Percentiles rank a stretch among this genome's conserved stretches.
Conservation (phyloP, 768 basidiomycete genomes). For the Suillus hirtellus region DNA sequence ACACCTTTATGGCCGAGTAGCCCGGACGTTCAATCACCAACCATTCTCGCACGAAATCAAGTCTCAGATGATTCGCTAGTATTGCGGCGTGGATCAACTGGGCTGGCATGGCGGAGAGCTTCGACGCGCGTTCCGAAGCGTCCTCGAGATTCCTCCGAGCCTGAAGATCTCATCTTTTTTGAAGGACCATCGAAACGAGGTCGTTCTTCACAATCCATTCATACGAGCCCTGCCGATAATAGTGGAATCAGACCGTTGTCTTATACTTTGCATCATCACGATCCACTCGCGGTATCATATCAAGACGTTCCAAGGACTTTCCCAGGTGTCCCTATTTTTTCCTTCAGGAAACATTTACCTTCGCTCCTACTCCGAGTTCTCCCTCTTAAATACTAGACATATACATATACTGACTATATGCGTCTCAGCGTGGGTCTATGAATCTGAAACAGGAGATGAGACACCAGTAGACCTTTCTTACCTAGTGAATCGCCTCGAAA, state of each 20-base stretch:
- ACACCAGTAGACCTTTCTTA: conserved; percentile 37
- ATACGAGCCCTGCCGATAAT: not conserved
- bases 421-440: conserved; percentile 41
- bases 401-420: conserved; percentile 15
- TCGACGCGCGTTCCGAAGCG: not conserved
- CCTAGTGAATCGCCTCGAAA: conserved; percentile 43
- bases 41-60: conserved; percentile 6
- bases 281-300: not conserved
- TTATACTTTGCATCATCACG: not conserved
- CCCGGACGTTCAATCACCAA: not conserved
- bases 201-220: conserved; percentile 6
- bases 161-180: not conserved
- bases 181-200: not conserved
- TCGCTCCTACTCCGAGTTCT: not conserved
- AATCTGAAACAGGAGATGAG: conserved; percentile 42
- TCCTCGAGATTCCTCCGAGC: not conserved
- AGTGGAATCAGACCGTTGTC: not conserved
- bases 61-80: conserved; percentile 16
- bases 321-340: not conserved
- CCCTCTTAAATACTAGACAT: not conserved
- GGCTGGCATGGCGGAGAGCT: conserved; percentile 4
- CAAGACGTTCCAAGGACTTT: not conserved
- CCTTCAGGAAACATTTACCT: not conserved
- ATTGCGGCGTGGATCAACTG: not conserved
- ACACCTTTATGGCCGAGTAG: conserved; percentile 8